Conservation (phyloP, 2,329 filamentous ascomycete genomes). For the Fusarium sulawesiense region DNA sequence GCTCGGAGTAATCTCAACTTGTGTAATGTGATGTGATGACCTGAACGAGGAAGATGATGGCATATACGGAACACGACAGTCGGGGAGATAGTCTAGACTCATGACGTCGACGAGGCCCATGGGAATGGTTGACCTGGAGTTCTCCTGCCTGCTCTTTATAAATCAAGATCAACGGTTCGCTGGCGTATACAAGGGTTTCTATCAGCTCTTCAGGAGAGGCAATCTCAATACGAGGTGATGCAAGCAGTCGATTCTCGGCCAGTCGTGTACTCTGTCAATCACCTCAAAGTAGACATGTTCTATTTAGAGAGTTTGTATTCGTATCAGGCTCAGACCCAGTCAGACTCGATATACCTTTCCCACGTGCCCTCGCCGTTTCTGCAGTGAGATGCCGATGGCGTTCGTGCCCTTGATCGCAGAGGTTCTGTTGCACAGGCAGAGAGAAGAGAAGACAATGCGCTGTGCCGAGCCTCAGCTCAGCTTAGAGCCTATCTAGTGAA, state of each 20-base stretch:
- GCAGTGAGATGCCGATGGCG: slow-evolving; percentile 43
- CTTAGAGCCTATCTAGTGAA: neutral
- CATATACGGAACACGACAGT: neutral
- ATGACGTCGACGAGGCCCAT: slow-evolving; percentile 20
- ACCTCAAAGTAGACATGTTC: slow-evolving; percentile 15
- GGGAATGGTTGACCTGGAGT: neutral
- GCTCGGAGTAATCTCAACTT: slow-evolving; percentile 29
- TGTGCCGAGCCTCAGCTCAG: slow-evolving; percentile 24
- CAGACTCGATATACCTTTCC: slow-evolving; percentile 30
- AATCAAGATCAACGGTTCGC: slow-evolving; percentile 5
- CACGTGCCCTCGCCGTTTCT: slow-evolving; percentile 33
- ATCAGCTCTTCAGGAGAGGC: slow-evolving; percentile 13
- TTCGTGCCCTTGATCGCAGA: slow-evolving; percentile 31
- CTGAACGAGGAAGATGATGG: neutral
- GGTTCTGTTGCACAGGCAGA: slow-evolving; percentile 20
- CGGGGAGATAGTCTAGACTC: neutral
- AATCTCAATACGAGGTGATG: slow-evolving; percentile 33
- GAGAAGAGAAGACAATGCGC: neutral
- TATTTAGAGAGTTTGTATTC: slow-evolving; percentile 24
- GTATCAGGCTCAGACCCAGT: neutral
- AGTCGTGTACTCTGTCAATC: slow-evolving; percentile 21
- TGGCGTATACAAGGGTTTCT: slow-evolving; percentile 5
- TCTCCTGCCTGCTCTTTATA: slow-evolving; percentile 13
- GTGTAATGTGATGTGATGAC: slow-evolving; percentile 20
- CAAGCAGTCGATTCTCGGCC: slow-evolving; percentile 18